These are phyloP conservation scores for Nemophila menziesii DNA, from an alignment of 257 asterid species.

Conservation along the genomic window DNA sequence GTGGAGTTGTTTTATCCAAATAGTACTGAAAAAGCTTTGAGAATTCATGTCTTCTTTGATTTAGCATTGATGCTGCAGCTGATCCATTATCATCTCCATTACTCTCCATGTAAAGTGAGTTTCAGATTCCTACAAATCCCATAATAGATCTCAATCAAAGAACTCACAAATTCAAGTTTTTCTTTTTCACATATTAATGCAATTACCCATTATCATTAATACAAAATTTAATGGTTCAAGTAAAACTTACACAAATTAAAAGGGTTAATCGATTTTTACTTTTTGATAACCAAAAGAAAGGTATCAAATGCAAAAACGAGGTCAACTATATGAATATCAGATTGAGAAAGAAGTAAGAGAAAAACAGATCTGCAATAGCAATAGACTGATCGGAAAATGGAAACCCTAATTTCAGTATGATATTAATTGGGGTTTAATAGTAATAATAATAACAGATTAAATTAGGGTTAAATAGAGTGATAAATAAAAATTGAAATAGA, in stretches of 20 bases:
- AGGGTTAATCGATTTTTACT: neutral
- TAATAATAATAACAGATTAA: neutral
- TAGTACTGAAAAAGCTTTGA: constrained; percentile 67
- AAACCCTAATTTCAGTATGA: no score
- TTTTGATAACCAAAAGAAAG: neutral
- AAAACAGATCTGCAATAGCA: neutral
- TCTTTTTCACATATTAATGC: neutral
- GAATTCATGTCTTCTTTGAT: constrained; percentile 57
- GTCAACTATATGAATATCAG: neutral
- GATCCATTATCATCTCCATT: constrained; percentile 36
- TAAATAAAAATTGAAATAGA: no score
- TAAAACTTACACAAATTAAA: no score
- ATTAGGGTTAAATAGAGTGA: neutral
- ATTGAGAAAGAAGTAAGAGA: neutral
- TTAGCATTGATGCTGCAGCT: constrained; percentile 52
- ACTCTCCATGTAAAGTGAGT: constrained; percentile 30
- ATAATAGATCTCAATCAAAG: no score
- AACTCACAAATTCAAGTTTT: no score
- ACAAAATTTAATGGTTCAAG: neutral
- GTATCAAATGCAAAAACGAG: no score
- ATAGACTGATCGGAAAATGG: neutral
- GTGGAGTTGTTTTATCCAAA: constrained; percentile 87
- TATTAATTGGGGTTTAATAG: neutral
- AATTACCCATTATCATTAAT: neutral
- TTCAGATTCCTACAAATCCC: constrained; percentile 16